Conservation (phyloP, 345 rosid genomes). For the thale cress (Arabidopsis thaliana) region DNA sequence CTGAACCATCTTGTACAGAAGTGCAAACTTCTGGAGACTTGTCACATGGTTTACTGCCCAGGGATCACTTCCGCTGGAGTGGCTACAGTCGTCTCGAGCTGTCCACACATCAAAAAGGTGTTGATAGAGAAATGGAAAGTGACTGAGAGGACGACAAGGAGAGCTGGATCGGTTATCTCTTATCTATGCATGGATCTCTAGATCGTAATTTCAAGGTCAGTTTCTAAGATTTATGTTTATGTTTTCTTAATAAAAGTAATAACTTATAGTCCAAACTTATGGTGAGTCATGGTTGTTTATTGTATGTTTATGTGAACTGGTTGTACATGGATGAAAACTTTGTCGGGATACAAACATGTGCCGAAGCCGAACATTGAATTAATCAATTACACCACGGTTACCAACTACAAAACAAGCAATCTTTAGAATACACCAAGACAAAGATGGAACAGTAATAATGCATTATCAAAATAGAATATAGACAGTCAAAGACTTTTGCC, state of each 20-base stretch:
- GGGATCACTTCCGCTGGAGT: constrained; percentile 75
- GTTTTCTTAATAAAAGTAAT: constrained; percentile 3
- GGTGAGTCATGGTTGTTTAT: background rate
- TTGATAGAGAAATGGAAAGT: constrained; percentile 92
- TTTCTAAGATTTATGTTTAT: constrained; percentile 5
- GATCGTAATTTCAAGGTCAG: constrained; percentile 2
- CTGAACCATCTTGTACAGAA: constrained; percentile 69
- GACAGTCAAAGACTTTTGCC: background rate
- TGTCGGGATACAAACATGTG: background rate
- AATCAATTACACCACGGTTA: background rate
- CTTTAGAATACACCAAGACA: background rate
- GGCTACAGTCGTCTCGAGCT: constrained; percentile 82
- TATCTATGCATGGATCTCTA: constrained; percentile 81
- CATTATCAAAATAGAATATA: background rate
- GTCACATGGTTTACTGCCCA: constrained; percentile 88
- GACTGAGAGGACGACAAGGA: constrained; percentile 73
- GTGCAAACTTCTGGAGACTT: constrained; percentile 68
- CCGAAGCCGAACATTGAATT: background rate
- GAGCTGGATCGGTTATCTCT: constrained; percentile 76
- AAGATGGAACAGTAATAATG: background rate
- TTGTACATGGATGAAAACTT: background rate
- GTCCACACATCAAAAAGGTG: constrained; percentile 80
- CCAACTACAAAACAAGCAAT: background rate
- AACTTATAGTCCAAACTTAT: background rate
- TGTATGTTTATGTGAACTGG: background rate